A percentile compares a stretch with the other conserved stretches of the same genome.
Conservation (phyloP, 1,284 basidiomycete species). For the Puccinia sorghi region DNA sequence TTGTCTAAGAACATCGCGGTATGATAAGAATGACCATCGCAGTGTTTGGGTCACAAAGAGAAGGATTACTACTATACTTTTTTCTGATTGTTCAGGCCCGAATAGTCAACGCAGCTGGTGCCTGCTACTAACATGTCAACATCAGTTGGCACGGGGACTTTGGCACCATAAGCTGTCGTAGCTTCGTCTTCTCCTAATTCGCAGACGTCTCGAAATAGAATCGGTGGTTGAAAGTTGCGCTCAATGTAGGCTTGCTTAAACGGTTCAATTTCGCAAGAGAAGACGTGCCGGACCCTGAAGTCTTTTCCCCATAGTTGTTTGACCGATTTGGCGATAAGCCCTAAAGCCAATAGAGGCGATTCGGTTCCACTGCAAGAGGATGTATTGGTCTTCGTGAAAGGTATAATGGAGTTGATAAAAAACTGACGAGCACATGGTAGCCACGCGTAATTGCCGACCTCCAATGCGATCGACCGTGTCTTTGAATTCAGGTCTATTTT, state of each 20-base stretch:
- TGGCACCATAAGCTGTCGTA: constrained; percentile 85
- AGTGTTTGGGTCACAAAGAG: neutral
- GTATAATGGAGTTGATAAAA: neutral
- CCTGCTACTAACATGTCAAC: constrained; percentile 80
- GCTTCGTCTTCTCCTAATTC: constrained; percentile 67
- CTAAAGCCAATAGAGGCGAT: constrained; percentile 84
- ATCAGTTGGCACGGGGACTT: constrained; percentile 81
- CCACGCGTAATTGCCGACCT: constrained; percentile 83
- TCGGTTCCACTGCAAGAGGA: constrained; percentile 74
- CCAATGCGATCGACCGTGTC: constrained; percentile 69
- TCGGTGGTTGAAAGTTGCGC: constrained; percentile 82
- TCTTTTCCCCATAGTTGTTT: constrained; percentile 68
- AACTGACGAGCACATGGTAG: constrained; percentile 78
- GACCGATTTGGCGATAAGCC: constrained; percentile 75
- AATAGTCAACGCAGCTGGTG: constrained; percentile 95
- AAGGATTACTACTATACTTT: constrained; percentile 64
- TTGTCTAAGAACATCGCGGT: constrained; percentile 30
- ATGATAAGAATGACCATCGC: neutral
- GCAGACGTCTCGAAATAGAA: constrained; percentile 90
- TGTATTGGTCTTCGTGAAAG: neutral
- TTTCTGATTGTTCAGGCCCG: constrained; percentile 88
- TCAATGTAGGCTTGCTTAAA: constrained; percentile 99
- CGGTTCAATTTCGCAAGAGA: constrained; percentile 96
- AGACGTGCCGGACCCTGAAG: constrained; percentile 83
- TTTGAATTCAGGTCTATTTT: constrained; percentile 65